Percentiles rank a stretch among this genome's conserved stretches.
Evolutionary conservation across 306 rosid species (phyloP).

Genomic region (Quercus glauca): DNA sequence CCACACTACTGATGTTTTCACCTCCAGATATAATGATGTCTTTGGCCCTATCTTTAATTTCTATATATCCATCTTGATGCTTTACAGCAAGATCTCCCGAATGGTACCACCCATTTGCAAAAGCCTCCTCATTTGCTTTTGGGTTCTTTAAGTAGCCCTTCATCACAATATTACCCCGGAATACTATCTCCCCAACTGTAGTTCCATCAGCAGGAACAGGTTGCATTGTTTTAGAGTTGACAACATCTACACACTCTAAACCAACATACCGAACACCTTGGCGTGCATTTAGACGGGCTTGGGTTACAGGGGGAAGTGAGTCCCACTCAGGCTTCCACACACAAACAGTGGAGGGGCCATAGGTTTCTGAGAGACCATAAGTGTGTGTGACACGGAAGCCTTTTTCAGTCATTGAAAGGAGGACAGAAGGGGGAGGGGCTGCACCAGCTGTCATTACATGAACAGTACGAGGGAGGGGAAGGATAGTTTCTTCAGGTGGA

Average conservation of each 20-base stretch:
- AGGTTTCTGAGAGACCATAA: conserved; percentile 89
- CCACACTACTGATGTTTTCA: conserved; percentile 91
- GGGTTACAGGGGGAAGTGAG: conserved; percentile 52
- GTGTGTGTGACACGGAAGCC: conserved; percentile 91
- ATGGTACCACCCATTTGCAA: conserved; percentile 90
- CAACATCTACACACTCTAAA: conserved; percentile 68
- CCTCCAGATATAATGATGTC: conserved; percentile 94
- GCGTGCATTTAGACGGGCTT: conserved; percentile 72
- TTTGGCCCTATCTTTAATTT: conserved; percentile 91
- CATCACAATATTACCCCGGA: conserved; percentile 86
- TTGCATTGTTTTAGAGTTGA: conserved; percentile 55
- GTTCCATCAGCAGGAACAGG: conserved; percentile 84
- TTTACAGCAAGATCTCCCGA: conserved; percentile 87
- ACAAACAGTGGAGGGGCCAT: conserved; percentile 81
- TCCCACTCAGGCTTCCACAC: conserved; percentile 98
- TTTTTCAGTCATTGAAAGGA: conserved; percentile 58
- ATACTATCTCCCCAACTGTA: conserved; percentile 80
- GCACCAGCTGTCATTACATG: conserved; percentile 89
- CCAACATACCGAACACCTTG: conserved; percentile 82
- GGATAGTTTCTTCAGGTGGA: conserved; percentile 58
- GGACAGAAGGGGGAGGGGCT: conserved; percentile 89
- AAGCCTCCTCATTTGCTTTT: conserved; percentile 63
- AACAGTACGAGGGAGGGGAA: conserved; percentile 83
- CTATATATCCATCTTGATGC: conserved; percentile 86
- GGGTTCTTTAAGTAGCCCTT: conserved; percentile 94